phyloP scores from a whole-genome alignment of 2,329 filamentous ascomycete species.

The Polytolypa hystricis region DNA sequence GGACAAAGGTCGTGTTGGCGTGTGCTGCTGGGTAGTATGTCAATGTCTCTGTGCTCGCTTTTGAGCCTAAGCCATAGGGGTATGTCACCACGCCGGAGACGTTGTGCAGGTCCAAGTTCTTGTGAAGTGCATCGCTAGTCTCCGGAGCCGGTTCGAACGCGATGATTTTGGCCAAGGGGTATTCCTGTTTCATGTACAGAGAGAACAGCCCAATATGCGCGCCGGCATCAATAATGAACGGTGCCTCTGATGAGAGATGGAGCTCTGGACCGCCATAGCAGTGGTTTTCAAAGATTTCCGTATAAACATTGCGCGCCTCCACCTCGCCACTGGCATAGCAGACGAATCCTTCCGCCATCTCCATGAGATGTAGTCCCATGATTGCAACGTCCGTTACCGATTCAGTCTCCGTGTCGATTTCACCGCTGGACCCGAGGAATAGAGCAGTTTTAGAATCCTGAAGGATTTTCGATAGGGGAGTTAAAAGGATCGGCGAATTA shows the following conservation, averaged over 20 bases:
- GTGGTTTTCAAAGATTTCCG: neutral
- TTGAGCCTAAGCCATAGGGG: neutral
- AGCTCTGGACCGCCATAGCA: neutral
- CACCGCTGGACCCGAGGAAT: neutral
- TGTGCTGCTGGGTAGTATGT: constrained; percentile 1
- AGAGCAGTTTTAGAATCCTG: neutral
- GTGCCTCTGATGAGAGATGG: neutral
- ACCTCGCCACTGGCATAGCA: constrained; percentile 1
- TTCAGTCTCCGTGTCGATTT: neutral
- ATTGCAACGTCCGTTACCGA: neutral
- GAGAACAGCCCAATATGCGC: constrained; percentile 20
- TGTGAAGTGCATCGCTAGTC: constrained; percentile 10
- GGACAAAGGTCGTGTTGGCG: constrained; percentile 2
- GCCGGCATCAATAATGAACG: constrained; percentile 14
- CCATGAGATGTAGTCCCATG: constrained; percentile 2
- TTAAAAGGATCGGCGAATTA: neutral
- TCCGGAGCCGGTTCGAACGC: constrained; percentile 19
- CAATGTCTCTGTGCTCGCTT: neutral
- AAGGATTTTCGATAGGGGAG: neutral
- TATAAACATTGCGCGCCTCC: neutral
- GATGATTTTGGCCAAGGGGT: constrained; percentile 15
- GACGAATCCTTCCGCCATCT: neutral
- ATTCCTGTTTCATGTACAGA: constrained; percentile 17
- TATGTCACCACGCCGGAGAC: constrained; percentile 3
- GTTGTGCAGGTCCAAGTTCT: constrained; percentile 13